phyloP scores from a whole-genome alignment of 768 basidiomycete genomes.

The Boletus tomentosulus region DNA sequence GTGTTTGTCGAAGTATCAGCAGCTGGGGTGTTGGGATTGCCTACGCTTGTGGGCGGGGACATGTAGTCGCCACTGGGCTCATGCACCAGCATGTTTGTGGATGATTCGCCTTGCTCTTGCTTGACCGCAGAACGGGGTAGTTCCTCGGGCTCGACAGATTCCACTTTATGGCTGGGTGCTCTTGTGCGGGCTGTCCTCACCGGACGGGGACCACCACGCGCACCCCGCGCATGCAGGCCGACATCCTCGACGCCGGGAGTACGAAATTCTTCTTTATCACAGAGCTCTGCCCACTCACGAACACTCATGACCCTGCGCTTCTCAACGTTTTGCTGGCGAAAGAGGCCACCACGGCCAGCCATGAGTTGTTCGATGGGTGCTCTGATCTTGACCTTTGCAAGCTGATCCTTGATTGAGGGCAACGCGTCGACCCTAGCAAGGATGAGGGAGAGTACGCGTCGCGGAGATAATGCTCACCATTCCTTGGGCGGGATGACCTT shows the following conservation, averaged over 20 bases:
- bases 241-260: conserved; percentile 72
- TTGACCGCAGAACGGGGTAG: conserved; percentile 29
- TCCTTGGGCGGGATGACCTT: conserved; percentile 95
- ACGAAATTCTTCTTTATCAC: conserved; percentile 63
- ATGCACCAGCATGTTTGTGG: conserved; percentile 3
- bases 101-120: conserved; percentile 37
- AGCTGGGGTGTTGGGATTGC: conserved; percentile 18
- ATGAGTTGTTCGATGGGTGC: conserved; percentile 93
- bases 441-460: conserved; percentile 17
- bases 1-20: conserved; percentile 2
- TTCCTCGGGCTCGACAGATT: conserved; percentile 43
- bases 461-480: conserved; percentile 56
- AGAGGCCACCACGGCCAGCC: conserved; percentile 81
- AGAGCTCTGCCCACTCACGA: conserved; percentile 83
- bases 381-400: conserved; percentile 73
- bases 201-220: conserved; percentile 32
- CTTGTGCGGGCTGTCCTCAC: conserved; percentile 43
- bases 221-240: conserved; percentile 46
- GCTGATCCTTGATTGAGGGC: conserved; percentile 66
- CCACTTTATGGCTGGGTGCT: conserved; percentile 34
- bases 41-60: conserved; percentile 29
- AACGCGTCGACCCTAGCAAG: conserved; percentile 60
- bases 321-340: conserved; percentile 87
- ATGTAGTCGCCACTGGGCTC: conserved; percentile 12
- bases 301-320: conserved; percentile 80